Base-by-base conservation (phyloP, 148 eudicot genomes). In the Dianthus caryophyllus region DNA sequence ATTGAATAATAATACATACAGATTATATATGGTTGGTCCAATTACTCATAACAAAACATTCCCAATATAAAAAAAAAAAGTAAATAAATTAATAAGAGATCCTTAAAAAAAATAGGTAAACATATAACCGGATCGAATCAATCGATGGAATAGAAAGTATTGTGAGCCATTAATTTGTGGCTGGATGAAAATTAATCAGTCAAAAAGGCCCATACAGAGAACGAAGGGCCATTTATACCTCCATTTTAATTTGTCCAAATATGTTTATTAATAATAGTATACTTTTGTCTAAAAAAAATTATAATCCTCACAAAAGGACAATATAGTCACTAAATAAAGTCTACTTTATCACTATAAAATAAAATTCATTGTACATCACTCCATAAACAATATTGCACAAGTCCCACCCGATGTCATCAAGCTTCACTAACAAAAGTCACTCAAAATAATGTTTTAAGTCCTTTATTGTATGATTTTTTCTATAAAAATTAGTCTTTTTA, bases 301-400 rank as follows among this genome's bases (percentile, higher is more conserved):
- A 17, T 50, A 50, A 18, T 12, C 11, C 54, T 50, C 54, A 50
- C 54, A 50, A 50, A 50, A 50, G 54, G 54, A 50, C 54, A 50
- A n/a, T n/a, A 50, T 18, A 50, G 9, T 17, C 54, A 50, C 54
- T 50, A 50, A 17, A 12, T 50, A 50, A 50, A 50, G 54, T 50
- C 54, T 18, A 50, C 54, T 50, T 47, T 46, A 46, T 13, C 17
- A 46, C 49, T 44, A 44, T 44, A 44, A 44, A 44, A 46, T 13
- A 13, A 46, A 46, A 46, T 13, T 46, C 2, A 15, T 13, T 46
- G 4, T 46, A 46, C 50, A 12, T 46, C 50, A 46, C 50, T n/a
- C n/a, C n/a, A n/a, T n/a, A n/a, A n/a, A n/a, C 50, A 44, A 44
- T 44, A 46, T 15, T n/a, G n/a, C n/a, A n/a, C n/a, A n/a, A n/a